phyloP scores from a whole-genome alignment of 139 green algal genomes.

The Tetratostichococcus sp. region DNA sequence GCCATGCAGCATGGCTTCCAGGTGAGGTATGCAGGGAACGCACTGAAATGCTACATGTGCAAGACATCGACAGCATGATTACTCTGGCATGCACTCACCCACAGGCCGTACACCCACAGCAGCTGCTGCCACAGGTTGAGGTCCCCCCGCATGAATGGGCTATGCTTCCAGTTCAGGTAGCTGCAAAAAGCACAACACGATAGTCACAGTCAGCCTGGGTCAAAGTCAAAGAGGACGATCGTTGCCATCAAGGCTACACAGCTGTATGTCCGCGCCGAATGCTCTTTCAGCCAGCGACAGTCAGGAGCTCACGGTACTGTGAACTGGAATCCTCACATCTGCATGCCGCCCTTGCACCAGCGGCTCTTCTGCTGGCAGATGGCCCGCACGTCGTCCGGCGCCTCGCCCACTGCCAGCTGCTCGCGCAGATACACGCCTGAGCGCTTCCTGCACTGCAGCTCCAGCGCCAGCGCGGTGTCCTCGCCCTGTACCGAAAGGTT shows the following conservation, averaged over 20 bases:
- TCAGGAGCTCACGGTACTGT: no score
- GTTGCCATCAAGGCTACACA: no score
- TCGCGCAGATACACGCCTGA: constrained; percentile 31
- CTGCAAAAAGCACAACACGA: background rate
- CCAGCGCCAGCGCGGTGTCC: constrained; percentile 20
- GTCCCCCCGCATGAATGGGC: background rate
- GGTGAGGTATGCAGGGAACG: no score
- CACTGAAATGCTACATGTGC: no score
- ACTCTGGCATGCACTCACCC: background rate
- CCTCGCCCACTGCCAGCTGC: constrained; percentile 65
- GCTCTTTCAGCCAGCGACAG: no score
- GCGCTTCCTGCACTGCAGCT: constrained; percentile 34
- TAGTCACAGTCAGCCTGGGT: no score
- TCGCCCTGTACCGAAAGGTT: background rate
- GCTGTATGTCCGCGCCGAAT: no score
- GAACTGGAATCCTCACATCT: background rate
- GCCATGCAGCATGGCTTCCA: background rate
- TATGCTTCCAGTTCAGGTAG: background rate
- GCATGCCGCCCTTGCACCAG: constrained; percentile 59
- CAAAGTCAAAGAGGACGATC: no score
- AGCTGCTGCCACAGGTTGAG: background rate
- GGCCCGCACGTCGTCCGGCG: constrained; percentile 63
- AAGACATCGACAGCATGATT: no score
- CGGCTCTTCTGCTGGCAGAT: constrained; percentile 70
- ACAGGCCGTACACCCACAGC: background rate